Evolutionary conservation across 768 basidiomycete genomes (phyloP).

Genomic region (Hemileccinum impolitum): DNA sequence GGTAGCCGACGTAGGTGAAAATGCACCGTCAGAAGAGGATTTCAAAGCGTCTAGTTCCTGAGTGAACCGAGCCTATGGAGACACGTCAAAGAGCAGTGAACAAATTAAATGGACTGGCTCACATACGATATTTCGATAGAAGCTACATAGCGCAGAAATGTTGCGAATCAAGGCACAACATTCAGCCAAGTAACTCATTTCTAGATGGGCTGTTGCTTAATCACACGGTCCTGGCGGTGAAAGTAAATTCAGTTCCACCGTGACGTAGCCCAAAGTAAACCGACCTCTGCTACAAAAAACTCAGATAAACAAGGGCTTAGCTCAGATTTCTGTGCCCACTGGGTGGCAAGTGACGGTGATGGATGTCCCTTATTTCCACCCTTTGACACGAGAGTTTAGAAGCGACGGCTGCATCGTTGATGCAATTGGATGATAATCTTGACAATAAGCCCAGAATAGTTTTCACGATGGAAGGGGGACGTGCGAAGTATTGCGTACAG

Average conservation of each 20-base stretch:
- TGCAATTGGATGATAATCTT: conserved; percentile 96
- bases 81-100: conserved; percentile 8
- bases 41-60: conserved; percentile 67
- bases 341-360: conserved; percentile 55
- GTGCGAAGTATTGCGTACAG: conserved; percentile 87
- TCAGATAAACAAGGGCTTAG: conserved; percentile 71
- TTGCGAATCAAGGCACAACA: conserved; percentile 58
- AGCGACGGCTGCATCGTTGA: conserved; percentile 86
- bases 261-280: conserved; percentile 20
- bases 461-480: conserved; percentile 93
- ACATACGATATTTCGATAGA: conserved; percentile 86
- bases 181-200: conserved; percentile 62
- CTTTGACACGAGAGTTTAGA: conserved; percentile 65
- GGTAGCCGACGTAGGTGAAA: conserved; percentile 48
- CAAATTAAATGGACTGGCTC: not conserved
- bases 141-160: conserved; percentile 67
- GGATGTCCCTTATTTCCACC: conserved; percentile 38
- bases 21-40: conserved; percentile 46
- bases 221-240: conserved; percentile 37
- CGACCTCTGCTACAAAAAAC: conserved; percentile 51
- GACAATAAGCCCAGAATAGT: conserved; percentile 89
- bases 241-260: not conserved
- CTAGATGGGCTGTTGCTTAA: conserved; percentile 58
- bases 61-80: conserved; percentile 77
- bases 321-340: conserved; percentile 86